Evolutionary conservation across 2,329 filamentous ascomycete species (phyloP), one percentile per base, ranked within the genome.

Genomic region (Lachnellula cervina): DNA sequence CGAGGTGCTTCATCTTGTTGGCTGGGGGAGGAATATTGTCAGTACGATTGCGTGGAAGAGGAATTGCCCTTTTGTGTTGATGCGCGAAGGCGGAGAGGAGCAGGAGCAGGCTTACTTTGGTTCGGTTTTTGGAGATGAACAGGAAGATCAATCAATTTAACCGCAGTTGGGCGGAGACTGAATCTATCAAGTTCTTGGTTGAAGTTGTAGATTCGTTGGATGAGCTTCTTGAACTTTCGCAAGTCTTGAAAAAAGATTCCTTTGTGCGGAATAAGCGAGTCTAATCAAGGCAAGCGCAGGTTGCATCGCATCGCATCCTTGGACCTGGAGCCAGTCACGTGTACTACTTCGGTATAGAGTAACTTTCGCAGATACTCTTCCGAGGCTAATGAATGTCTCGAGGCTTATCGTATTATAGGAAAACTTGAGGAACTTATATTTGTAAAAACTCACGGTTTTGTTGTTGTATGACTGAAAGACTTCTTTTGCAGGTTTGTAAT

Each of bases 131-230:
- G 63, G 63, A 28, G 56, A 59, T 57, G 69, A 91, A 92, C 88
- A 87, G 81, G 89, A 92, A 88, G 88, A 81, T 91, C 93, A 97
- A 97, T 97, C 93, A 86, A 88, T 96, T 97, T 96, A 96, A 97
- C 93, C 93, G 91, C 89, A 77, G 76, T 86, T 89, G 86, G 83
- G 88, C 92, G 93, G 93, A 96, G 93, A 97, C 93, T 97, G 93
- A 95, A 83, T 87, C 91, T 47, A 90, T 94, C 90, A 83, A 90
- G 90, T 96, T 69, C 67, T 51, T 56, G 14, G 49, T 60, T 59
- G 51, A 52, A 44, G 45, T 51, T 55, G 47, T 52, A 50, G 28
- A 55, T 53, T 55, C 16, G 28, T 19, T 32, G 25, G 19, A 49
- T 45, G 50, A 52, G 34, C 19, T 21, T 45, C 50, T 48, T 46